Evolutionary conservation across 1,284 basidiomycete genomes (phyloP).

Genomic region (Fomitiporia mediterranea): DNA sequence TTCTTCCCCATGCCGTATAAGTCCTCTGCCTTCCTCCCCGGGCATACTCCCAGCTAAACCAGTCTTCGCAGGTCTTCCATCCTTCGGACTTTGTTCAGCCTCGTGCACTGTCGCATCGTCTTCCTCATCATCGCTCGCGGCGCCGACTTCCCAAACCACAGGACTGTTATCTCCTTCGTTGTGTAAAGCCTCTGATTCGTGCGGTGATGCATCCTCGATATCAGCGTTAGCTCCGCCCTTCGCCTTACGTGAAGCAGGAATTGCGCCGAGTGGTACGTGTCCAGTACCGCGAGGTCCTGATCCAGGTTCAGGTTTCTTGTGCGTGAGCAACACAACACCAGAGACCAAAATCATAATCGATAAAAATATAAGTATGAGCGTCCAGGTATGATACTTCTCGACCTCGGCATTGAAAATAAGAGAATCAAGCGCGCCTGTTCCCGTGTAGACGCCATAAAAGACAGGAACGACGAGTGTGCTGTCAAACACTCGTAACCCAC

Average conservation of each 20-base stretch:
- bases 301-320: conserved; percentile 69
- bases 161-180: conserved; percentile 40
- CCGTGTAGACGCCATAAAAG: conserved; percentile 68
- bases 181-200: conserved; percentile 36
- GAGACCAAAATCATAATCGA: conserved; percentile 81
- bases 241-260: conserved; percentile 22
- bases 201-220: conserved; percentile 29
- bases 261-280: conserved; percentile 20
- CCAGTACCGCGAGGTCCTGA: conserved; percentile 22
- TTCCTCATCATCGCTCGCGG: conserved; percentile 58
- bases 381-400: conserved; percentile 79
- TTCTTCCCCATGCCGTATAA: conserved; percentile 16
- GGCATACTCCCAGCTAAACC: conserved; percentile 10
- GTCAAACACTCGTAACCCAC: conserved; percentile 77
- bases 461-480: conserved; percentile 72
- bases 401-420: conserved; percentile 80
- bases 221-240: conserved; percentile 24
- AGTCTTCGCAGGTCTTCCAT: neutral
- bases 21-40: conserved; percentile 20
- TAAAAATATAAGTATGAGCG: conserved; percentile 79
- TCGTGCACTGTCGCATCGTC: conserved; percentile 10
- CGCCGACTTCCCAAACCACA: conserved; percentile 62
- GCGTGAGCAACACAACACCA: conserved; percentile 81
- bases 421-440: conserved; percentile 62
- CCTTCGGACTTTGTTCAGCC: conserved; percentile 6